Conservation (phyloP, 306 rosid species). For the Malus orientalis region DNA sequence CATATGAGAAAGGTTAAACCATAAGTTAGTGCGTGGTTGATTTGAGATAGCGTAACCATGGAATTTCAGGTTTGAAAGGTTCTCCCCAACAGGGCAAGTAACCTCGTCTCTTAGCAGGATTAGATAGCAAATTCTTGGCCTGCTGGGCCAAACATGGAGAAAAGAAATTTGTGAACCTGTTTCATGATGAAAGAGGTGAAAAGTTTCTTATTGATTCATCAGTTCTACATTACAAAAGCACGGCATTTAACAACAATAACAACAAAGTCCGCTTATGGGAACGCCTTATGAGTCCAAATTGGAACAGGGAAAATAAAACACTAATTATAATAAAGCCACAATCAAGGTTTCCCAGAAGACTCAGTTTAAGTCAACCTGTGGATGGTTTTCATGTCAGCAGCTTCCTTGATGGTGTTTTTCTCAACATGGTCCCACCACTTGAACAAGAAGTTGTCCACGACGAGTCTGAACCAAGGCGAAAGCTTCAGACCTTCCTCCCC, state of each 20-base stretch:
- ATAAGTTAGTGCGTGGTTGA: too few species aligned
- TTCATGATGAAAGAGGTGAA: background rate
- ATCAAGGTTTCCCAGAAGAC: background rate
- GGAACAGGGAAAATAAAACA: conserved; percentile 7
- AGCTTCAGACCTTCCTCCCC: conserved; percentile 95
- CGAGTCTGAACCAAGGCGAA: conserved; percentile 96
- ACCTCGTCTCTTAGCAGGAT: too few species aligned
- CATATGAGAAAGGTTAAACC: too few species aligned
- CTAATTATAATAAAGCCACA: background rate
- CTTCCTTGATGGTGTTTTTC: conserved; percentile 59
- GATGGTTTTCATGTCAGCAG: conserved; percentile 81
- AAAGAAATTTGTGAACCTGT: background rate
- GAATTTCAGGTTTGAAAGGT: too few species aligned
- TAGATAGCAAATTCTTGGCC: background rate
- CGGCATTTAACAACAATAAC: background rate
- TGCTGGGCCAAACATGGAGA: background rate
- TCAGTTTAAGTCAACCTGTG: conserved; percentile 55
- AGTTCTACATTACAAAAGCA: background rate
- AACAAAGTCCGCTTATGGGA: conserved; percentile 2
- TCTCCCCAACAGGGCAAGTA: too few species aligned
- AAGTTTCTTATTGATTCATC: background rate
- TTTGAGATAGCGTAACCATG: too few species aligned
- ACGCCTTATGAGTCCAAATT: conserved; percentile 12
- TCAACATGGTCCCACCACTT: conserved; percentile 98
- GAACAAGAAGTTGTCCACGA: conserved; percentile 92